Base-by-base conservation (phyloP, 352 stramenopile species). In the Phytophthora ohioensis region DNA sequence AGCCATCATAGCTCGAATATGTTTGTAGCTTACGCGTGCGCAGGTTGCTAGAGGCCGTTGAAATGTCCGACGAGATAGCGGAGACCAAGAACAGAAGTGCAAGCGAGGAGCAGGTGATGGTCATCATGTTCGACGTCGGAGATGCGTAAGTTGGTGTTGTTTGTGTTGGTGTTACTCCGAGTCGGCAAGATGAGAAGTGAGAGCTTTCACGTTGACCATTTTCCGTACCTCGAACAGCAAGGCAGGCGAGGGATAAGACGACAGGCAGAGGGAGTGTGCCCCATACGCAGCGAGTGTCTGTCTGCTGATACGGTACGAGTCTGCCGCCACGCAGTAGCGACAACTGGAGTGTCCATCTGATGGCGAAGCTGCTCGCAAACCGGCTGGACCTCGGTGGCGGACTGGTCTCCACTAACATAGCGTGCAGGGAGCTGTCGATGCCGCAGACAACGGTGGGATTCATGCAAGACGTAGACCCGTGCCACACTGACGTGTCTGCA, bases 21-120 rank as follows among this genome's bases (percentile, higher is more conserved):
- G 64, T 69, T 32, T 80, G 68, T 57, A 77, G 31, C 9, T 71
- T 77, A n/a, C 73, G 73, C 30, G 48, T 64, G 35, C 53, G 72
- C 34, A 80, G 15, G 15, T 69, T 69, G 56, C 38, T 66, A 5
- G 45, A 64, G 6, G 68, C 64, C 1, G 49, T 53, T 11, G 59
- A 64, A 17, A 55, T 38, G 30, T 76, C 51, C 15, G 55, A 69
- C 2, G 68, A 66, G 35, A 75, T 13, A 21, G 48, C 45, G 2
- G 54, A 59, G 30, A 76, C 36, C 51, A 62, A 53, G 1, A 76
- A 34, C 49, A 76, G 30, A 39, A 79, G 41, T 11, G 53, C 52
- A 45, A 79, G 30, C 10, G 67, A 71, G 12, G 67, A 76, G 11
- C 38, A 62, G n/a, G 55, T 49, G 38, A 67, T 71, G 32, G 43